Conservation (phyloP, 495 filamentous ascomycete species). For the Parathielavia appendiculata region DNA sequence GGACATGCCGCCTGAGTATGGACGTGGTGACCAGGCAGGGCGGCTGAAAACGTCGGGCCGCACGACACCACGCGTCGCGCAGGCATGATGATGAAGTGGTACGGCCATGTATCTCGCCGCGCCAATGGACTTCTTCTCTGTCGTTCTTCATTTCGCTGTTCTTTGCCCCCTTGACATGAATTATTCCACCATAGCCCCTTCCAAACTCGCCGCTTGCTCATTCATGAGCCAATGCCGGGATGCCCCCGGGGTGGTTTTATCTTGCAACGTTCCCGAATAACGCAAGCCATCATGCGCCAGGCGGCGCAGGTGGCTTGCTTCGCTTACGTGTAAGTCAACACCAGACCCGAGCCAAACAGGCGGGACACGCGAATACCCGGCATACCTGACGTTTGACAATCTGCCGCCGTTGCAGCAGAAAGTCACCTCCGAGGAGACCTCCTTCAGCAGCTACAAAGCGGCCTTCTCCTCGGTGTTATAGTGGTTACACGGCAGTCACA, state of each 20-base stretch:
- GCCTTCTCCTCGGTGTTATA: too few relatives aligned
- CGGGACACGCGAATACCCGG: too few relatives aligned
- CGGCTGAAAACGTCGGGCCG: constrained; percentile 3
- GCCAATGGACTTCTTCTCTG: not conserved
- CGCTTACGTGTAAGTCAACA: too few relatives aligned
- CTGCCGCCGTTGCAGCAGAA: too few relatives aligned
- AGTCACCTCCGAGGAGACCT: too few relatives aligned
- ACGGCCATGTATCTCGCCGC: not conserved
- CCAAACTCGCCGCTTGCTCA: constrained; percentile 1
- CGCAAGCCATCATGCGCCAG: not conserved
- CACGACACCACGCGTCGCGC: not conserved
- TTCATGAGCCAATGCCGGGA: constrained; percentile 4
- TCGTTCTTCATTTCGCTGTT: not conserved
- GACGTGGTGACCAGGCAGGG: not conserved
- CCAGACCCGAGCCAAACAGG: too few relatives aligned
- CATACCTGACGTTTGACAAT: too few relatives aligned
- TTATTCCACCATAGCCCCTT: not conserved
- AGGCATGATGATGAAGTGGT: constrained; percentile 4
- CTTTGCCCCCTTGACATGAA: not conserved
- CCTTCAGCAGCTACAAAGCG: too few relatives aligned
- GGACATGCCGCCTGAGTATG: not conserved
- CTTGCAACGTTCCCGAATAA: not conserved
- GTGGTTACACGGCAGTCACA: too few relatives aligned
- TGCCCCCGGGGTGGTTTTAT: not conserved
- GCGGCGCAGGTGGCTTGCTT: not conserved